These are phyloP conservation scores for Leccinum rimulosum DNA, from an alignment of 768 basidiomycete species.

Conservation along the genomic window DNA sequence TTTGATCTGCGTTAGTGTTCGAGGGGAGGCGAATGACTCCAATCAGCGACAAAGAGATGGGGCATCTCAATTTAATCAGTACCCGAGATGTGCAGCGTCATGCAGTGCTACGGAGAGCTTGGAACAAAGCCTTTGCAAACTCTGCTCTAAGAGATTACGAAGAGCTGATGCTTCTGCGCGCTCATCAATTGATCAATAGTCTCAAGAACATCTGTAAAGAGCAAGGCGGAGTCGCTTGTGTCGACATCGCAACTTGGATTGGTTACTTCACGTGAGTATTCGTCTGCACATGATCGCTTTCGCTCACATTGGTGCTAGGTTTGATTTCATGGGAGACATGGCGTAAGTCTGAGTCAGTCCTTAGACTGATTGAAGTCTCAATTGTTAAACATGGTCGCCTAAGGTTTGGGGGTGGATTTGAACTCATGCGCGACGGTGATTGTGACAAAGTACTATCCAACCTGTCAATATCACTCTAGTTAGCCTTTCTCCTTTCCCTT, in stretches of 20 bases:
- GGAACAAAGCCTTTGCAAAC: conserved; percentile 32
- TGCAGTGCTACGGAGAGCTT: conserved; percentile 26
- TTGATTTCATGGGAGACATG: conserved; percentile 31
- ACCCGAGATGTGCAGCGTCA: conserved; percentile 23
- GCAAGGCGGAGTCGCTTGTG: conserved; percentile 7
- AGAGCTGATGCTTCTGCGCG: conserved; percentile 22
- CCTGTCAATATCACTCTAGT: conserved; percentile 32
- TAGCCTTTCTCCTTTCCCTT: neutral
- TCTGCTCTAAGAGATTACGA: conserved; percentile 29
- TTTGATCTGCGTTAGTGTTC: conserved; percentile 13
- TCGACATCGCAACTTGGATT: conserved; percentile 22
- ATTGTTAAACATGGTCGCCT: neutral
- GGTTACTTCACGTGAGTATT: conserved; percentile 21
- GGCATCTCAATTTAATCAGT: conserved; percentile 13
- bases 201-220: conserved; percentile 13
- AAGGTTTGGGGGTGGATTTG: conserved; percentile 40
- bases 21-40: conserved; percentile 22
- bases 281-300: neutral
- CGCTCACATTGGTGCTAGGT: conserved; percentile 9
- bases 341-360: conserved; percentile 18
- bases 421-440: conserved; percentile 38
- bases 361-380: neutral
- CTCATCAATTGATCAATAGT: conserved; percentile 17
- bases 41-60: conserved; percentile 11
- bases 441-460: conserved; percentile 28